Conservation (phyloP, 2,329 filamentous ascomycete species). For the Xylaria sp. region DNA sequence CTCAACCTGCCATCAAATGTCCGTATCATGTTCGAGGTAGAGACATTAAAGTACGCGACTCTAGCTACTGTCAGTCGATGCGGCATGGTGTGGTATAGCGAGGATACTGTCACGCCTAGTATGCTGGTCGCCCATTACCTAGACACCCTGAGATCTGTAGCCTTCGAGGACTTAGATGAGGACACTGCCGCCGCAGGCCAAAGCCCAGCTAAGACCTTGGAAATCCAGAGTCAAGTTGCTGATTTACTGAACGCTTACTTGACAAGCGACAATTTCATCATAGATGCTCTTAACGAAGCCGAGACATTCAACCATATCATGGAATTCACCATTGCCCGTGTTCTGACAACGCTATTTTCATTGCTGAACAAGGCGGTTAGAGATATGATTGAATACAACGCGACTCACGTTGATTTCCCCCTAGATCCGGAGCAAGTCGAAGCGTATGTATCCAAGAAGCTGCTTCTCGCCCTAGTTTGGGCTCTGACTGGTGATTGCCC, state of each 20-base stretch:
- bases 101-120: constrained; percentile 89
- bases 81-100: constrained; percentile 99
- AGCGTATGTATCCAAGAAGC: constrained; percentile 88
- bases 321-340: constrained; percentile 92
- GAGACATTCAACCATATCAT: constrained; percentile 91
- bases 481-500: constrained; percentile 95
- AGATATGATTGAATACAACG: constrained; percentile 93
- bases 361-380: constrained; percentile 92
- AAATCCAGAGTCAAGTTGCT: constrained; percentile 79
- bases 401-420: constrained; percentile 91
- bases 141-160: constrained; percentile 77
- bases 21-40: constrained; percentile 99
- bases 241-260: constrained; percentile 78
- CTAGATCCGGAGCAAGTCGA: constrained; percentile 90
- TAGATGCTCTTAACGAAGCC: constrained; percentile 77
- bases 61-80: constrained; percentile 99
- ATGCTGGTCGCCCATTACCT: constrained; percentile 96
- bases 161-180: constrained; percentile 95
- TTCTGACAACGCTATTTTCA: constrained; percentile 91
- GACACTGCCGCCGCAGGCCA: constrained; percentile 80
- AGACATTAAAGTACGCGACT: constrained; percentile 95
- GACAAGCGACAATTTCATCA: constrained; percentile 79
- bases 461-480: constrained; percentile 92
- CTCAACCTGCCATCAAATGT: constrained; percentile 93
- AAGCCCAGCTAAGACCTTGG: constrained; percentile 77